Evolutionary conservation across 2,329 filamentous ascomycete genomes (phyloP).

Genomic region (Epichloe sp.): DNA sequence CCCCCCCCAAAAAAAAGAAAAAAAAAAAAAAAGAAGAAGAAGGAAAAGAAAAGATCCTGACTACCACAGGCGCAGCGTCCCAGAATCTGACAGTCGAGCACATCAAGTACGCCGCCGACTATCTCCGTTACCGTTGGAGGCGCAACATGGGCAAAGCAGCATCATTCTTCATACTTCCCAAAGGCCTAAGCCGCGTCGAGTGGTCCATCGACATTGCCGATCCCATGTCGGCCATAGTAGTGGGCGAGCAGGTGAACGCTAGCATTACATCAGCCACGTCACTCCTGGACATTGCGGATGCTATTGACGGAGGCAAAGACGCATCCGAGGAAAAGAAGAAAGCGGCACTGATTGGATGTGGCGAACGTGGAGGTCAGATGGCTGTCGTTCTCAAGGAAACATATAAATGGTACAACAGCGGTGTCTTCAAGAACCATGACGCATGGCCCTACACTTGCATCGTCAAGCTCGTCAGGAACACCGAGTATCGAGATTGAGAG

Average conservation of each 20-base stretch:
- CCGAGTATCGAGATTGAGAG: too few species aligned
- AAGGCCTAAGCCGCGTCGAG: conserved; percentile 10
- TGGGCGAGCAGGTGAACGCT: conserved; percentile 8
- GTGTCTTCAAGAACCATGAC: too few species aligned
- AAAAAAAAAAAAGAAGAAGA: too few species aligned
- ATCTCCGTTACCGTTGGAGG: conserved; percentile 1
- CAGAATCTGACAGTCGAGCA: background rate
- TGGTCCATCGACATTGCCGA: conserved; percentile 6
- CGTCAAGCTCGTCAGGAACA: conserved; percentile 2
- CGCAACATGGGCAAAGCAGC: background rate
- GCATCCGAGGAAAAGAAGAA: conserved; percentile 1
- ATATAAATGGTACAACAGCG: fast-evolving
- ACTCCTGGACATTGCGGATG: conserved; percentile 12
- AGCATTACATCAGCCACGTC: conserved; percentile 9
- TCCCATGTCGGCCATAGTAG: background rate
- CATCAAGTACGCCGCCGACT: conserved; percentile 1
- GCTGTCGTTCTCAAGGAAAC: background rate
- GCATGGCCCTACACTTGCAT: background rate
- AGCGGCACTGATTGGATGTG: conserved; percentile 15
- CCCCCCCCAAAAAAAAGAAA: too few species aligned
- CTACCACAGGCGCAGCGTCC: background rate
- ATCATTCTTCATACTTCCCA: conserved; percentile 8
- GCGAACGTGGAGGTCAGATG: conserved; percentile 10
- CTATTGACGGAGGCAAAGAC: conserved; percentile 11
- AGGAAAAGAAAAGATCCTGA: too few species aligned